These are phyloP conservation scores for Ophiosphaerella korrae DNA, from an alignment of 2,329 filamentous ascomycete species.

Conservation along the genomic window DNA sequence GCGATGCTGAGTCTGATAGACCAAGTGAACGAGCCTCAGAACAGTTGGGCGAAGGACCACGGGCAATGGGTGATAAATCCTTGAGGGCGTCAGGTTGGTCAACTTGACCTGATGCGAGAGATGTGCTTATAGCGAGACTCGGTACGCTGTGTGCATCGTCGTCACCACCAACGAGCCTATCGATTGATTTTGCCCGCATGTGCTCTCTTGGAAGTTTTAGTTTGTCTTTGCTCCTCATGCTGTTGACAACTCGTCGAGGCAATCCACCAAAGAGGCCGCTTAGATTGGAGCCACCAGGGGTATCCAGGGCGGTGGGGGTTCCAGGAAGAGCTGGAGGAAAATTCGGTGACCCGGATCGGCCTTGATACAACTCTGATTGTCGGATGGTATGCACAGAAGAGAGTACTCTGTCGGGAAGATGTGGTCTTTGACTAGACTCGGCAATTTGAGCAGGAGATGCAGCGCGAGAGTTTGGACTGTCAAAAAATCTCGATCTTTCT, in stretches of 20 bases:
- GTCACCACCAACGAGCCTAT: constrained; percentile 63
- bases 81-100: constrained; percentile 56
- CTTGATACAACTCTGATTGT: constrained; percentile 44
- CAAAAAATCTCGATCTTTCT: constrained; percentile 42
- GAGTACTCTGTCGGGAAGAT: constrained; percentile 46
- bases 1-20: constrained; percentile 35
- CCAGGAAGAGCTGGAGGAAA: constrained; percentile 52
- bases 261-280: constrained; percentile 54
- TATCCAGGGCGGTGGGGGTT: constrained; percentile 52
- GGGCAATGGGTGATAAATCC: constrained; percentile 44
- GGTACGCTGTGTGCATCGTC: constrained; percentile 69
- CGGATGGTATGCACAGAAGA: constrained; percentile 55
- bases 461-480: constrained; percentile 46
- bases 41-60: constrained; percentile 51
- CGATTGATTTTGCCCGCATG: constrained; percentile 65
- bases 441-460: constrained; percentile 45
- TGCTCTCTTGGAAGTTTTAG: constrained; percentile 53
- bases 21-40: constrained; percentile 41
- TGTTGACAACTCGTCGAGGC: constrained; percentile 54
- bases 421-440: constrained; percentile 31
- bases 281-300: constrained; percentile 49
- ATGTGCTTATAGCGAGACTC: constrained; percentile 66
- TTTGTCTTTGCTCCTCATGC: constrained; percentile 49
- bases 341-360: constrained; percentile 43
- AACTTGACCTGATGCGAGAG: constrained; percentile 65